These are phyloP conservation scores for Gossypioides kirkii DNA, from an alignment of 345 rosid genomes.

Conservation along the genomic window DNA sequence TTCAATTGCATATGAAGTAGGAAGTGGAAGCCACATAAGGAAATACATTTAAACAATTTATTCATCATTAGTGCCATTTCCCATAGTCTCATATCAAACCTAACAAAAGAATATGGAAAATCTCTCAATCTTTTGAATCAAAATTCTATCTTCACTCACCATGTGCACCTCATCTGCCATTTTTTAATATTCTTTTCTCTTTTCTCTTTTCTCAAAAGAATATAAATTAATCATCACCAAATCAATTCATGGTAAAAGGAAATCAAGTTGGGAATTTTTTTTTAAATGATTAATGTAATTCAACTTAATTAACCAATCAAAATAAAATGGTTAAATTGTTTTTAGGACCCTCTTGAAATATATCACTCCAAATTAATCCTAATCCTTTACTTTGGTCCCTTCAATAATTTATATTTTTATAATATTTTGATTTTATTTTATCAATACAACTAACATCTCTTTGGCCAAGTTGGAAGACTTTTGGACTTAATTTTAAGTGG, in stretches of 20 bases:
- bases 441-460: too few relatives aligned
- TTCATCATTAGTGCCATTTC: neutral
- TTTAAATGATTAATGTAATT: too few relatives aligned
- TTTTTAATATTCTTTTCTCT: neutral
- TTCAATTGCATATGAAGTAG: neutral
- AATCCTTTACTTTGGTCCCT: too few relatives aligned
- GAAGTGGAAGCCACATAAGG: slow-evolving; percentile 25
- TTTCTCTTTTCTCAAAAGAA: neutral
- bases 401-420: too few relatives aligned
- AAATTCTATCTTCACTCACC: neutral
- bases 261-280: too few relatives aligned
- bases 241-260: too few relatives aligned
- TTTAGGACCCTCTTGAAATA: too few relatives aligned
- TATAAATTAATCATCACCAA: too few relatives aligned
- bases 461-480: neutral
- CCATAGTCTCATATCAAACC: slow-evolving; percentile 11
- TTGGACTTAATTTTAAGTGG: slow-evolving; percentile 23
- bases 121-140: neutral
- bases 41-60: neutral
- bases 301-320: too few relatives aligned
- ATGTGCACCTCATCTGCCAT: slow-evolving; percentile 1
- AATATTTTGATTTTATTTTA: too few relatives aligned
- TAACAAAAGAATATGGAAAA: slow-evolving; percentile 16
- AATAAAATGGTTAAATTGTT: too few relatives aligned
- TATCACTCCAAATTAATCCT: too few relatives aligned